phyloP scores from a whole-genome alignment of 768 basidiomycete species.

The Tylopilus sp. region DNA sequence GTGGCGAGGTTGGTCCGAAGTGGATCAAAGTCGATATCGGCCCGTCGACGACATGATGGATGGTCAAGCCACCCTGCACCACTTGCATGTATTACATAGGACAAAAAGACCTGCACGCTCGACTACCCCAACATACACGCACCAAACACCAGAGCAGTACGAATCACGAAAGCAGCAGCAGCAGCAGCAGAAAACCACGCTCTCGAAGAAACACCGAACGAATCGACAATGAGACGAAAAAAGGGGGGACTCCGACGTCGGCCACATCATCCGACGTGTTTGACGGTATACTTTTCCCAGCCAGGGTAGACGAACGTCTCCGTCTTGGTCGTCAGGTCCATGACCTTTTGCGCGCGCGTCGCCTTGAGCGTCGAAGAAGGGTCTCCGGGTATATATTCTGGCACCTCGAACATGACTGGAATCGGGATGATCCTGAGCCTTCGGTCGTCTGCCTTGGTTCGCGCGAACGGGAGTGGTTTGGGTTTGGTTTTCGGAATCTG shows the following conservation, averaged over 20 bases:
- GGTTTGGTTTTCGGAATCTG: constrained; percentile 41
- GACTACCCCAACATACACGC: not conserved
- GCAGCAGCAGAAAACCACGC: not conserved
- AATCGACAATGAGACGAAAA: not conserved
- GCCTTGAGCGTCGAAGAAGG: constrained; percentile 27
- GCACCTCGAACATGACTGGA: constrained; percentile 41
- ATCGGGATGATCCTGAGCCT: constrained; percentile 51
- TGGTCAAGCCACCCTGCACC: too few relatives aligned
- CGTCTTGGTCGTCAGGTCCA: constrained; percentile 33
- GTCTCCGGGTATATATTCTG: constrained; percentile 16
- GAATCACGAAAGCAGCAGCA: not conserved
- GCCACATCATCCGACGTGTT: constrained; percentile 26
- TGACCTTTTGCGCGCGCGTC: constrained; percentile 22
- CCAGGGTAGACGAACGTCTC: constrained; percentile 54
- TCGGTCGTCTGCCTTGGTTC: constrained; percentile 47
- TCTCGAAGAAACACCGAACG: not conserved
- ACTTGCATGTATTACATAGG: too few relatives aligned
- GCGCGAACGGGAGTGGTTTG: constrained; percentile 52
- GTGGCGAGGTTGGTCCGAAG: too few relatives aligned
- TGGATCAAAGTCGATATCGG: too few relatives aligned
- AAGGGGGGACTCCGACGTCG: not conserved
- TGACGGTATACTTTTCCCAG: constrained; percentile 65
- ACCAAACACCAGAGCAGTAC: not conserved
- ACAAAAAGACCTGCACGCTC: not conserved
- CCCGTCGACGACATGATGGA: too few relatives aligned